Conservation (phyloP, 2,329 filamentous ascomycete species). For the Arthrinium puccinioides region DNA sequence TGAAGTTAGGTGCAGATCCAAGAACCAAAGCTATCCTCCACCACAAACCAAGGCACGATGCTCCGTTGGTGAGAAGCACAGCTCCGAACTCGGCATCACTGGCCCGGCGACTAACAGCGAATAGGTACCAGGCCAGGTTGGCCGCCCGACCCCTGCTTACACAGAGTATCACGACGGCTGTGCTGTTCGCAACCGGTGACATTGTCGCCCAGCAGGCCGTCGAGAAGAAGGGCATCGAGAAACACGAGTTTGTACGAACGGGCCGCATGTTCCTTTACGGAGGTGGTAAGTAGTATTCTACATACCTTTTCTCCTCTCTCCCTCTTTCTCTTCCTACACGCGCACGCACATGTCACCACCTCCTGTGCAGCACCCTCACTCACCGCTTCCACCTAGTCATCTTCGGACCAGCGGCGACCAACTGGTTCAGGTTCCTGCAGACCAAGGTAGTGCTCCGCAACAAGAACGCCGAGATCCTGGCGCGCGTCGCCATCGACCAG, state of each 20-base stretch:
- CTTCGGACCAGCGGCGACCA: conserved; percentile 82
- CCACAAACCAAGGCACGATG: too few relatives aligned
- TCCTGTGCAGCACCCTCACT: not conserved
- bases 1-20: too few relatives aligned
- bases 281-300: conserved; percentile 47
- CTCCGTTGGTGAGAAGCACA: too few relatives aligned
- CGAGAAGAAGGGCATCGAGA: conserved; percentile 68
- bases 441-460: conserved; percentile 62
- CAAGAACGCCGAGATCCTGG: conserved; percentile 62
- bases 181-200: conserved; percentile 91
- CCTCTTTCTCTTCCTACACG: conserved; percentile 2
- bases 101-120: too few relatives aligned
- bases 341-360: not conserved
- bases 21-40: too few relatives aligned
- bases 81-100: too few relatives aligned
- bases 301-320: conserved; percentile 4
- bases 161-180: conserved; percentile 80
- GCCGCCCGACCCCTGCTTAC: conserved; percentile 79
- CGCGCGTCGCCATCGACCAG: conserved; percentile 77
- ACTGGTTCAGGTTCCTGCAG: conserved; percentile 78
- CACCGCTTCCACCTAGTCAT: conserved; percentile 44
- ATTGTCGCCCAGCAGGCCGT: conserved; percentile 85
- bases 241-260: conserved; percentile 68
- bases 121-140: conserved; percentile 80
- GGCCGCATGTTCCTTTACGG: conserved; percentile 76